Evolutionary conservation across 83 land plant species (phyloP).

Genomic region (Thuja plicata): DNA sequence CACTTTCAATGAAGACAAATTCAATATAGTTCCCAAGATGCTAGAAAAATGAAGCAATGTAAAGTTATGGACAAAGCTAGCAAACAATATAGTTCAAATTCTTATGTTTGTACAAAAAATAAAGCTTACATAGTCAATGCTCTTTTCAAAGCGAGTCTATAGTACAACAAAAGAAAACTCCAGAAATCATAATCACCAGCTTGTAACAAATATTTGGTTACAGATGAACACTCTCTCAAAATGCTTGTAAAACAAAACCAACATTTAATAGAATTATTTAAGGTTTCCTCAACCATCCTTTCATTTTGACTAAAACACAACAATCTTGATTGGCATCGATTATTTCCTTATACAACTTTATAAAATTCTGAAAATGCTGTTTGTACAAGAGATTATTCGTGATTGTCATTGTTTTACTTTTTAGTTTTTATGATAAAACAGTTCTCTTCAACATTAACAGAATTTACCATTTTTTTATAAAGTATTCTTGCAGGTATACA

Average conservation of each 20-base stretch:
- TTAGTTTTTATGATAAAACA: background rate
- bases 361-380: background rate
- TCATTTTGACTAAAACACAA: too few relatives aligned
- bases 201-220: background rate
- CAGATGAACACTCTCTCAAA: too few relatives aligned
- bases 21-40: background rate
- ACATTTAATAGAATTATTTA: too few relatives aligned
- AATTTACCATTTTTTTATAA: background rate
- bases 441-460: background rate
- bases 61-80: background rate
- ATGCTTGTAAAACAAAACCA: too few relatives aligned
- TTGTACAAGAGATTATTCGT: background rate
- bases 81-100: background rate
- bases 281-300: too few relatives aligned
- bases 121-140: too few relatives aligned
- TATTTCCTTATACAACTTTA: background rate
- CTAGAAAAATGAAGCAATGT: background rate
- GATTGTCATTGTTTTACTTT: background rate
- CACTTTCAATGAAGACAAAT: background rate
- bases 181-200: background rate
- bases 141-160: too few relatives aligned
- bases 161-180: too few relatives aligned
- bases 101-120: background rate
- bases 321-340: background rate
- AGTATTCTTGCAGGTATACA: background rate